Evolutionary conservation across 2,329 filamentous ascomycete species (phyloP).

Genomic region (Mollisiaceae sp.): DNA sequence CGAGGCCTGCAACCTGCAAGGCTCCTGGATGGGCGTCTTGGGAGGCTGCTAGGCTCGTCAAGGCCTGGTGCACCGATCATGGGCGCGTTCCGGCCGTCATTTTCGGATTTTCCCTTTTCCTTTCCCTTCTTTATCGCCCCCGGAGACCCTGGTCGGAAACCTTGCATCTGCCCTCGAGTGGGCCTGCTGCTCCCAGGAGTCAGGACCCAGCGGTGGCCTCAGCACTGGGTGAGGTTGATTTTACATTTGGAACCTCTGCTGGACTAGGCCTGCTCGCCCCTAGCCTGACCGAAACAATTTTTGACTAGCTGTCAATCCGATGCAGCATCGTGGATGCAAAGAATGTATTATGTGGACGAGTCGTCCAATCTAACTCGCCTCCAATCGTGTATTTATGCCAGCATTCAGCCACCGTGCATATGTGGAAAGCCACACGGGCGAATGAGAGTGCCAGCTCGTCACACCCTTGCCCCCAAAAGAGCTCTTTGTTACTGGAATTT

Average conservation of each 20-base stretch:
- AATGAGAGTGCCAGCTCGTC: conserved; percentile 7
- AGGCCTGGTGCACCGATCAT: conserved; percentile 3
- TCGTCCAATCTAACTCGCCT: conserved; percentile 3
- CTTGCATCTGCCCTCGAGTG: neutral
- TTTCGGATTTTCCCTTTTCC: no score
- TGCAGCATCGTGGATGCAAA: neutral
- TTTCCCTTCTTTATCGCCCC: neutral
- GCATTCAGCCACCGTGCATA: conserved; percentile 5
- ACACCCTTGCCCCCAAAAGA: neutral
- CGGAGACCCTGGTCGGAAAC: neutral
- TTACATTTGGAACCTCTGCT: neutral
- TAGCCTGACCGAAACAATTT: neutral
- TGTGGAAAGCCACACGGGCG: neutral
- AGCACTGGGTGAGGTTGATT: neutral
- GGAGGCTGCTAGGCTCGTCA: neutral
- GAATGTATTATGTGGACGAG: neutral
- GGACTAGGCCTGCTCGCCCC: neutral
- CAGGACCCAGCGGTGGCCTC: no score
- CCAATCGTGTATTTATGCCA: neutral
- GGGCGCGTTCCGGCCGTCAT: neutral
- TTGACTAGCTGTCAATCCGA: neutral
- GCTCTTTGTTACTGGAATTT: neutral
- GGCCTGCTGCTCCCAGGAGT: neutral
- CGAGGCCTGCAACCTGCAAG: conserved; percentile 5
- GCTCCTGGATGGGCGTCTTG: conserved; percentile 10